Conservation (phyloP, 106 monocot species). For the Narthecium ossifragum region DNA sequence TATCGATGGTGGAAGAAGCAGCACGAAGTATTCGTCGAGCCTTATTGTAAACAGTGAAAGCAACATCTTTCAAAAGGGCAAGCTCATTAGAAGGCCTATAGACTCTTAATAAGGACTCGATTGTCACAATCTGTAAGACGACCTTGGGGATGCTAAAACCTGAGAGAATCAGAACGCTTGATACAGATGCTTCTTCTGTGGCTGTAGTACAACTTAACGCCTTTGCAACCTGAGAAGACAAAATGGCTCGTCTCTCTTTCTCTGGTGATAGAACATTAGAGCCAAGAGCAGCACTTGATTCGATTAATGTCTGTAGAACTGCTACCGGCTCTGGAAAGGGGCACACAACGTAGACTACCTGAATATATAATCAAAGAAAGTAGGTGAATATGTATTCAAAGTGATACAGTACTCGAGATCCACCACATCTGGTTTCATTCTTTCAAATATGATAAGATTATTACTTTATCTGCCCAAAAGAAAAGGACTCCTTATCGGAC, state of each 20-base stretch:
- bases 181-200: conserved; percentile 61
- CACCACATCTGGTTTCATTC: too few relatives aligned
- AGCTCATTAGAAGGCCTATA: conserved; percentile 55
- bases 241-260: conserved; percentile 49
- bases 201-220: conserved; percentile 47
- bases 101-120: conserved; percentile 64
- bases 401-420: too few relatives aligned
- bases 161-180: conserved; percentile 71
- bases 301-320: conserved; percentile 64
- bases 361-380: conserved; percentile 3
- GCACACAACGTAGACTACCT: conserved; percentile 92
- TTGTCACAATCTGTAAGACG: conserved; percentile 79
- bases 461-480: neutral
- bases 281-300: conserved; percentile 66
- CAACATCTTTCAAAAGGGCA: conserved; percentile 74
- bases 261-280: conserved; percentile 50
- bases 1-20: conserved; percentile 30
- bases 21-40: conserved; percentile 61
- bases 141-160: conserved; percentile 83
- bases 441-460: too few relatives aligned
- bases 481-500: neutral
- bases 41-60: conserved; percentile 95
- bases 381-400: neutral
- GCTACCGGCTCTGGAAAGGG: conserved; percentile 81
- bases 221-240: conserved; percentile 67